Evolutionary conservation across 768 basidiomycete species (phyloP), one percentile per base, ranked within the genome.

Genomic region (Boletus patriciae): DNA sequence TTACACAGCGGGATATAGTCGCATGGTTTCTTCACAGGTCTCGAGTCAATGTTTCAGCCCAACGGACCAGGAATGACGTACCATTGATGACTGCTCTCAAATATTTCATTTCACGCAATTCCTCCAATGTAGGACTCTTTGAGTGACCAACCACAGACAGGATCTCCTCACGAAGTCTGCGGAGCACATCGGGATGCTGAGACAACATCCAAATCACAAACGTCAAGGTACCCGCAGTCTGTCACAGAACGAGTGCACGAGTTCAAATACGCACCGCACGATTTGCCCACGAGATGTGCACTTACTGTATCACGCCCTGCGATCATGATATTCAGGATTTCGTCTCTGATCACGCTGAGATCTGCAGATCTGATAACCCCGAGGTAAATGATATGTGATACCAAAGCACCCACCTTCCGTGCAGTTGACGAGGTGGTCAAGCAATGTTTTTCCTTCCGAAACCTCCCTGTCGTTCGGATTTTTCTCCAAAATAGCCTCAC

Each of bases 21-120:
- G 70, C 49, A 74, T 53, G 0, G 67, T 73, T 65, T 62, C 76
- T 71, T 57, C 33, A n/a, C n/a, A 54, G 12, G 38, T 31, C 60
- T n/a, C 52, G 18, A 36, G 27, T 45, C 31, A 50, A 50, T 31
- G 38, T 29, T n/a, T 29, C 19, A 52, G 16, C 18, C 19, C 15
- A 31, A 23, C 15, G 19, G n/a, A 44, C 27, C 43, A 6, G 19
- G 3, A 3, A 41, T 7, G 3, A 51, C 68, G 23, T 53, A 71
- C 70, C 70, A 19, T 71, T 73, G 25, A 78, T 73, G 21, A 78
- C 69, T 23, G 78, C 77, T 25, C 64, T 67, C 46, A 78, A 36
- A 55, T 77, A 79, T 43, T 72, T 77, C 74, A 79, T 75, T 2
- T 68, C 68, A 8, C 65, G 63, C 27, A 75, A 54, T 19, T 74